These are phyloP conservation scores for Lepiota brunneoincarnata DNA, from an alignment of 768 basidiomycete species.

Conservation along the genomic window DNA sequence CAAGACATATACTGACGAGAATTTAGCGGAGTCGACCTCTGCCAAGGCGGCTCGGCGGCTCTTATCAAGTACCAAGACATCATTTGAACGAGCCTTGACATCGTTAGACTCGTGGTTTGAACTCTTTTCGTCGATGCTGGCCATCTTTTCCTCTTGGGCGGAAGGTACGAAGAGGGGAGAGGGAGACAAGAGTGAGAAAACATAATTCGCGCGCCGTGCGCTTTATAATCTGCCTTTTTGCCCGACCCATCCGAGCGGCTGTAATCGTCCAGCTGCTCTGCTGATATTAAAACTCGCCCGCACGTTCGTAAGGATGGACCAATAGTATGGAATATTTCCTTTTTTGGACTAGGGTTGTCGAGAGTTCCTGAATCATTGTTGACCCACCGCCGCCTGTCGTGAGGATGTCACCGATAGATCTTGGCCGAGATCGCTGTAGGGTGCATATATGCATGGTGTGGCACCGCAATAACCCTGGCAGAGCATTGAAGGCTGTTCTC, in stretches of 20 bases:
- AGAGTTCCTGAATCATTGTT: not conserved
- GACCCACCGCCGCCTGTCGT: too few species aligned
- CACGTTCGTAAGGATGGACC: constrained; percentile 4
- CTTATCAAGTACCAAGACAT: constrained; percentile 54
- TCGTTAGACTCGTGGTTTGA: constrained; percentile 30
- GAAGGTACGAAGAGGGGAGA: not conserved
- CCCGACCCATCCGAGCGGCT: not conserved
- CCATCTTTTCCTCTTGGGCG: constrained; percentile 22
- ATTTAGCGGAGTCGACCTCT: constrained; percentile 84
- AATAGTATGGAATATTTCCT: not conserved
- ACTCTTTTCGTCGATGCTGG: constrained; percentile 37
- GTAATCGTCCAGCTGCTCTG: not conserved
- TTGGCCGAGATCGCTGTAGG: not conserved
- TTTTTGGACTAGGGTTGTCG: not conserved
- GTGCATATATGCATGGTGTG: too few species aligned
- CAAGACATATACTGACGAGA: constrained; percentile 54
- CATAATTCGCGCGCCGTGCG: not conserved
- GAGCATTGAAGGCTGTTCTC: too few species aligned
- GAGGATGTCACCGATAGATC: not conserved
- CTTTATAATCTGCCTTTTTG: constrained; percentile 1
- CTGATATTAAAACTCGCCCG: not conserved
- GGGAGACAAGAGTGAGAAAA: not conserved
- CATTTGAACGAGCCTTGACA: constrained; percentile 24
- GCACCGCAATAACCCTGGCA: too few species aligned
- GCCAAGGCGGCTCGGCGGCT: constrained; percentile 77